Percentiles rank a stretch among this genome's conserved stretches.
Evolutionary conservation across 163 green algal species (phyloP).

Genomic region (Trebouxiophyceae sp.): DNA sequence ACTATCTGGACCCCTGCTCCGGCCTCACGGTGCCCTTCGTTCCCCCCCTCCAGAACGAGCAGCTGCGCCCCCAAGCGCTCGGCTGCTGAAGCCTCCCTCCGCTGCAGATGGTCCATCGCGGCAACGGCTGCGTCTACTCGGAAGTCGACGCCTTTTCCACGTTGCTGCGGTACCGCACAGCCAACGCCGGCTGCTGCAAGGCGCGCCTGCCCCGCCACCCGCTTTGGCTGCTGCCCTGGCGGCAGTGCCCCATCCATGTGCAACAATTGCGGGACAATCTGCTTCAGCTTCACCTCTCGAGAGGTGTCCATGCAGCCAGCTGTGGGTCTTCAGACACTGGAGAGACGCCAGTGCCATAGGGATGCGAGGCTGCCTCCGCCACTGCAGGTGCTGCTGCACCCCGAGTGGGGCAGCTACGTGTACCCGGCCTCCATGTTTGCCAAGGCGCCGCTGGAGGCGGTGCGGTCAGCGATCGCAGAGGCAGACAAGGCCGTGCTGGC

Average conservation of each 20-base stretch:
- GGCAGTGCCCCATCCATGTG: too few species aligned
- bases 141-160: conserved; percentile 82
- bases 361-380: too few species aligned
- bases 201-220: too few species aligned
- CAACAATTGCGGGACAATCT: too few species aligned
- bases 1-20: conserved; percentile 93
- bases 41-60: too few species aligned
- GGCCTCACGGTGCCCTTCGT: conserved; percentile 65
- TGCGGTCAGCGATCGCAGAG: conserved; percentile 35
- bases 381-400: conserved; percentile 82
- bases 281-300: too few species aligned
- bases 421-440: conserved; percentile 91
- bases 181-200: conserved; percentile 93
- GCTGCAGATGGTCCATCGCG: conserved; percentile 75
- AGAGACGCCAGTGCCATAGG: too few species aligned
- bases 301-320: too few species aligned
- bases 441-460: conserved; percentile 49
- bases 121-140: conserved; percentile 54
- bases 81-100: not conserved
- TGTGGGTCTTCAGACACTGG: too few species aligned
- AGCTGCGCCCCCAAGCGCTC: too few species aligned
- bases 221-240: too few species aligned
- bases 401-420: conserved; percentile 79
- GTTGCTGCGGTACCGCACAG: conserved; percentile 72
- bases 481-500: conserved; percentile 1